Base-by-base conservation (phyloP, 2,329 filamentous ascomycete species). In the Paracamarosporium sp. region DNA sequence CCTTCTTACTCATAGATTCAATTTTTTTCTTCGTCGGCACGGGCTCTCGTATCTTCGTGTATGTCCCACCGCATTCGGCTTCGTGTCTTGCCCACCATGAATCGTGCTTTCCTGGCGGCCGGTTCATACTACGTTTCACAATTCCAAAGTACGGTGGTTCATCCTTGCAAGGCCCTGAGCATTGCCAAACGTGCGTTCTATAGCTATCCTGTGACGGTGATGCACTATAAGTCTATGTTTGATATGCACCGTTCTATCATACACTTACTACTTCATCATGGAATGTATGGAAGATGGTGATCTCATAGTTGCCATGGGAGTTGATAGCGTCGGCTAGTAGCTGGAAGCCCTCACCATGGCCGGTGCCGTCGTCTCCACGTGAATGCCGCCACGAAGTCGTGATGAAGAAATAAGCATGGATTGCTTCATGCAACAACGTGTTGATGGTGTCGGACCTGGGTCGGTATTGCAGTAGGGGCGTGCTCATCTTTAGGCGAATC, bases 351-450 rank as follows among this genome's bases (percentile, higher is more conserved):
- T 59, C 59, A 1, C 79, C 79, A 55, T 81, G 79, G 0, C 79
- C 79, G 15, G 78, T 79, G 0, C 77, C 76, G 52, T 76, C 73
- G 30, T 80, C 78, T 11, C 76, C 76, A 6, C 79, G 73, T 8
- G 74, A 74, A 55, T 81, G 77, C 46, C 58, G 65, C 77, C 76
- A 80, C 8, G 77, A 78, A 2, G 77, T 79, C 13, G 76, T 80
- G 35, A 81, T 67, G 66, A 81, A 81, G 68, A 81, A 80, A 60
- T 80, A 81, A 25, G 78, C 79, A 48, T 81, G 79, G 17, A 80
- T 80, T 2, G 75, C 72, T 57, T 81, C 79, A 56, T 81, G 79
- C 3, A 81, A 67, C 20, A 81, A 65, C 1, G 79, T 81, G 56
- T 80, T 78, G 56, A 80, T 67, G 1, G 76, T 77, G 61, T 81